Evolutionary conservation across 192 early-diverging fungal species (phyloP).

Genomic region (Coemansia nantahalensis): DNA sequence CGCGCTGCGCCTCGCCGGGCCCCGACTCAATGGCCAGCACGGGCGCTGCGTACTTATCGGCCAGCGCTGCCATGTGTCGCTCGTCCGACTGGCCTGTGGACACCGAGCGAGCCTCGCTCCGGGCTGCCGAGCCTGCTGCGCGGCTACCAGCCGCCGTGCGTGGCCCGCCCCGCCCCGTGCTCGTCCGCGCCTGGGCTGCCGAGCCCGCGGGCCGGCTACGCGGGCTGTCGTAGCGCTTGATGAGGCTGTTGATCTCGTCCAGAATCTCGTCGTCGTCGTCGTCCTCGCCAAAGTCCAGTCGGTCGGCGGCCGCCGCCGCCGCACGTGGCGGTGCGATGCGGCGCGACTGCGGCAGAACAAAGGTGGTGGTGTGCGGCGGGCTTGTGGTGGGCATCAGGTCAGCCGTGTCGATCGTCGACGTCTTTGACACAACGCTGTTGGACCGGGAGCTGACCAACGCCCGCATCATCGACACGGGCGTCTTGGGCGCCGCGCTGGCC

Average conservation of each 20-base stretch:
- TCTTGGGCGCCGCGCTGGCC: slow-evolving; percentile 1
- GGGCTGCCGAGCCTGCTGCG: no score
- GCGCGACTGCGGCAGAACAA: slow-evolving; percentile 38
- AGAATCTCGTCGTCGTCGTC: slow-evolving; percentile 47
- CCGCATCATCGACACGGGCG: slow-evolving; percentile 46
- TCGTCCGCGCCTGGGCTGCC: background rate
- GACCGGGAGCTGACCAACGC: slow-evolving; percentile 22
- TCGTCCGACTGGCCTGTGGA: no score
- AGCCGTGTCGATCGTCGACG: slow-evolving; percentile 38
- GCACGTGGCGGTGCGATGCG: slow-evolving; percentile 16
- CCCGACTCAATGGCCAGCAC: background rate
- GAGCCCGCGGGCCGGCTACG: no score
- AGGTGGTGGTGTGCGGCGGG: slow-evolving; percentile 42
- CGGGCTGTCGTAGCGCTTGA: slow-evolving; percentile 39
- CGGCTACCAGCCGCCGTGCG: background rate
- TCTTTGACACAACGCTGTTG: slow-evolving; percentile 16
- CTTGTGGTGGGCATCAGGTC: slow-evolving; percentile 49
- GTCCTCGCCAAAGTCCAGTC: slow-evolving; percentile 12
- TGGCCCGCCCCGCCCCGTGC: background rate
- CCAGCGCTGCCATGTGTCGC: slow-evolving; percentile 25
- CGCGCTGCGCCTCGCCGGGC: background rate
- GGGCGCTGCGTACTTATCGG: slow-evolving; percentile 41
- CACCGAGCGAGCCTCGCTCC: no score
- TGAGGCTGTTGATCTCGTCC: slow-evolving; percentile 41
- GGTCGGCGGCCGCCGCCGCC: background rate